These are phyloP conservation scores for Calonectria naviculata DNA, from an alignment of 2,329 filamentous ascomycete genomes.

Conservation along the genomic window DNA sequence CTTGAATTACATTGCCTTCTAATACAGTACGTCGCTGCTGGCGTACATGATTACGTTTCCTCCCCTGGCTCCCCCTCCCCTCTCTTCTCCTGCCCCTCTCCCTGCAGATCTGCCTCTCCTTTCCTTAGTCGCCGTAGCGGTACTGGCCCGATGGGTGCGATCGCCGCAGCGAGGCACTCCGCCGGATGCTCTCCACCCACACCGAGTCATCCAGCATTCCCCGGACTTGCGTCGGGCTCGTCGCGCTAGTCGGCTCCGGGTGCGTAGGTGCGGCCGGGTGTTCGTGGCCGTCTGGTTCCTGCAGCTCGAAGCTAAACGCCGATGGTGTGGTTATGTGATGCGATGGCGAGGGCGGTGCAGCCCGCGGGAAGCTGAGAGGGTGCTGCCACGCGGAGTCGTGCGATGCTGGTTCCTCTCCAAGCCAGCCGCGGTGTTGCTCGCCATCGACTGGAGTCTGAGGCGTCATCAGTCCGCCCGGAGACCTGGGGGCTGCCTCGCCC, in stretches of 20 bases:
- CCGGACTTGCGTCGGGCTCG: slow-evolving; percentile 82
- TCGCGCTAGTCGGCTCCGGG: slow-evolving; percentile 62
- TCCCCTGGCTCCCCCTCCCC: not conserved
- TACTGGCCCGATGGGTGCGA: slow-evolving; percentile 50
- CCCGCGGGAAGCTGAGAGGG: slow-evolving; percentile 66
- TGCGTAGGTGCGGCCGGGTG: slow-evolving; percentile 55
- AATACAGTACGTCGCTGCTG: not conserved
- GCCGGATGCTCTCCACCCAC: slow-evolving; percentile 92
- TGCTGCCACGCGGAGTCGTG: slow-evolving; percentile 51
- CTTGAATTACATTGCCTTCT: slow-evolving; percentile 24
- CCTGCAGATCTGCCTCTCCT: not conserved
- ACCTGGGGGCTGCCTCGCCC: slow-evolving; percentile 32
- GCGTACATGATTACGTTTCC: slow-evolving; percentile 17
- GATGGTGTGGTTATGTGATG: slow-evolving; percentile 57
- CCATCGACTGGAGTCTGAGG: slow-evolving; percentile 40
- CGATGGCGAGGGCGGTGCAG: slow-evolving; percentile 52
- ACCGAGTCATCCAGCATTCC: slow-evolving; percentile 89
- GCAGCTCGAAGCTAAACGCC: slow-evolving; percentile 69
- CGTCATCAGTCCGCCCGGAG: slow-evolving; percentile 32
- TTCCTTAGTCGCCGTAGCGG: slow-evolving; percentile 42
- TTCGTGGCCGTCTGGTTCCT: slow-evolving; percentile 53
- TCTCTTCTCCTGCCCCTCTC: not conserved
- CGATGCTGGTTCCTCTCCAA: slow-evolving; percentile 55
- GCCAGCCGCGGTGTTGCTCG: slow-evolving; percentile 55
- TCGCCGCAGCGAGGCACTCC: slow-evolving; percentile 79